Evolutionary conservation across 495 filamentous ascomycete species (phyloP).

Genomic region (Apodospora peruviana): DNA sequence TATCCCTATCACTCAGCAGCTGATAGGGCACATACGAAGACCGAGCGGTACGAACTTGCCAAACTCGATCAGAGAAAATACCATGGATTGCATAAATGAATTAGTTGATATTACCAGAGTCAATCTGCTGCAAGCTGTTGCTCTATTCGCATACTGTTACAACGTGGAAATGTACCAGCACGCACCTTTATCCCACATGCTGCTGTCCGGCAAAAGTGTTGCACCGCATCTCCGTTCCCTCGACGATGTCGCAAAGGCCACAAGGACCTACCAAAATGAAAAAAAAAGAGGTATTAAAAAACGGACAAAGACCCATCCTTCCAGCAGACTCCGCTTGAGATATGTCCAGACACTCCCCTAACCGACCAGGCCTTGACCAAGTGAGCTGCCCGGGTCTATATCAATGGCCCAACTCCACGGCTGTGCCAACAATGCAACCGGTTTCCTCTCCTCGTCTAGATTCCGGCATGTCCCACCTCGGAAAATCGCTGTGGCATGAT

Average conservation of each 20-base stretch:
- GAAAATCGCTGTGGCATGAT: no score
- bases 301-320: slow-evolving; percentile 18
- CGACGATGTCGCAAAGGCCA: slow-evolving; percentile 4
- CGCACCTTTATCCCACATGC: slow-evolving; percentile 1
- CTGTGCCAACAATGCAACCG: slow-evolving; percentile 1
- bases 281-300: slow-evolving; percentile 30
- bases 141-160: slow-evolving; percentile 32
- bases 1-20: no score
- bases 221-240: background rate
- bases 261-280: slow-evolving; percentile 9
- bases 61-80: no score
- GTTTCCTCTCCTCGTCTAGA: slow-evolving; percentile 3
- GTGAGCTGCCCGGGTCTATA: slow-evolving; percentile 14
- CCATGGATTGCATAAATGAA: no score
- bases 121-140: slow-evolving; percentile 25
- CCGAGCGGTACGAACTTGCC: no score
- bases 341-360: slow-evolving; percentile 7
- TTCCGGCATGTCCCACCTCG: no score
- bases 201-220: background rate
- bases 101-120: slow-evolving; percentile 14
- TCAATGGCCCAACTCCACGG: slow-evolving; percentile 10
- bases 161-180: slow-evolving; percentile 19
- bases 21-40: no score
- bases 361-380: background rate
- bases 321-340: slow-evolving; percentile 24